phyloP scores from a whole-genome alignment of 106 monocot species.

The Gastrodia elata region DNA sequence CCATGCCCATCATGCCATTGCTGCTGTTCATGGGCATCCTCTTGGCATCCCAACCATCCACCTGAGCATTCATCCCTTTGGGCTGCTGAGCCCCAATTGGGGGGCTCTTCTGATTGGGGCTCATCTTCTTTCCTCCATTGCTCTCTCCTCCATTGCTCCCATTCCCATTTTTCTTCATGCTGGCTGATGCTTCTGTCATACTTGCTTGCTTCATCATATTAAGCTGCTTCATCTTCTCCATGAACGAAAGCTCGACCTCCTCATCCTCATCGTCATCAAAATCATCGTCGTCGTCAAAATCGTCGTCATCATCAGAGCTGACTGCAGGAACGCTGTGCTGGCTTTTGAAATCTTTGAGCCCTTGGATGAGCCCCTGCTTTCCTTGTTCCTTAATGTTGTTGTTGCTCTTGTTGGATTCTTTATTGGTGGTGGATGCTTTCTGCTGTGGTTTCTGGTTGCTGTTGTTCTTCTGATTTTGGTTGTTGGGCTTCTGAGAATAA shows the following conservation, averaged over 20 bases:
- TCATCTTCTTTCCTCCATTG: slow-evolving; percentile 10
- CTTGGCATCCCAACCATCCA: slow-evolving; percentile 4
- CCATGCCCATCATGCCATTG: slow-evolving; percentile 36
- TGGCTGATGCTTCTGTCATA: slow-evolving; percentile 1
- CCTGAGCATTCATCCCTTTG: background rate
- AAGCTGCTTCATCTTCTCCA: slow-evolving; percentile 30
- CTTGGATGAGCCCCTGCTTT: slow-evolving; percentile 52
- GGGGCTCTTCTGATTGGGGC: slow-evolving; percentile 28
- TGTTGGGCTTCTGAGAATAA: slow-evolving; percentile 38
- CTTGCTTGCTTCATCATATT: slow-evolving; percentile 15
- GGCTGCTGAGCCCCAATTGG: slow-evolving; percentile 9
- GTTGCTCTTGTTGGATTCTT: slow-evolving; percentile 26
- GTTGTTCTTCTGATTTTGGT: slow-evolving; percentile 19
- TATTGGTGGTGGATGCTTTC: slow-evolving; percentile 5
- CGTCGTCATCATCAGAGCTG: slow-evolving; percentile 38
- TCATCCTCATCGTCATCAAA: slow-evolving; percentile 28
- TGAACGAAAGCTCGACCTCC: slow-evolving; percentile 26
- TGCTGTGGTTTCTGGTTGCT: slow-evolving; percentile 24
- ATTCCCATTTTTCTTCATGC: background rate
- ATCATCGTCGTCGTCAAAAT: slow-evolving; percentile 16
- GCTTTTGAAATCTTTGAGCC: slow-evolving; percentile 50
- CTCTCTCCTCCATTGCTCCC: background rate
- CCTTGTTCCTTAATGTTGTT: slow-evolving; percentile 28
- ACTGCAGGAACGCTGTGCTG: slow-evolving; percentile 28
- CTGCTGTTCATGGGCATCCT: slow-evolving; percentile 15